A percentile compares a stretch with the other conserved stretches of the same genome.
Conservation (phyloP, 2,329 filamentous ascomycete genomes). For the Calonectria hawksworthii region DNA sequence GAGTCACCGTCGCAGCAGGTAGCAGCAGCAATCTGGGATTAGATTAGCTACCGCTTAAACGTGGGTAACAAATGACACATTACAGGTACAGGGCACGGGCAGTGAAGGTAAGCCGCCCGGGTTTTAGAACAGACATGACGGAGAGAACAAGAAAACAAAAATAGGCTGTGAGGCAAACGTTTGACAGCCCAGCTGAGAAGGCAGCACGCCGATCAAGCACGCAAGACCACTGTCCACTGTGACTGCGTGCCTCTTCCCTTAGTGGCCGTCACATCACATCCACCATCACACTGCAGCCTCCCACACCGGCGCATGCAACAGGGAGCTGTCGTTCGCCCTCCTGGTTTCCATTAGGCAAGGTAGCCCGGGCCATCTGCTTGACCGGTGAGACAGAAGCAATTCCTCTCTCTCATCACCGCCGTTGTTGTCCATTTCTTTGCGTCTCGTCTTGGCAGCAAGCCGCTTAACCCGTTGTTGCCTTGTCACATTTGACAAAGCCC, state of each 20-base stretch:
- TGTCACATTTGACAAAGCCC: neutral
- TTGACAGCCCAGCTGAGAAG: neutral
- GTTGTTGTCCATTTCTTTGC: neutral
- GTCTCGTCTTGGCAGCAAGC: neutral
- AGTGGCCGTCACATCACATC: neutral
- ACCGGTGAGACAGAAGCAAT: slow-evolving; percentile 2
- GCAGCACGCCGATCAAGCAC: slow-evolving; percentile 7
- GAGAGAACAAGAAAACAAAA: neutral
- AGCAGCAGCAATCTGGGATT: neutral
- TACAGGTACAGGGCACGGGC: no score
- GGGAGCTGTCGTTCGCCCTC: neutral
- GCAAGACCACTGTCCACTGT: neutral
- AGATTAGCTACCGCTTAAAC: neutral
- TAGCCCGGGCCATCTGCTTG: neutral
- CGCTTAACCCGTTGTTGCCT: neutral
- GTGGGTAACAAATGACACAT: neutral
- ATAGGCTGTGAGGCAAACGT: neutral
- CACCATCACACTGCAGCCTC: neutral
- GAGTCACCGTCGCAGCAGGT: neutral
- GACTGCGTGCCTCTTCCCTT: neutral
- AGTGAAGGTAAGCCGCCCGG: no score
- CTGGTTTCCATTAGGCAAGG: neutral
- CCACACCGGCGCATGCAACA: neutral
- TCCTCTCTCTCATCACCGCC: neutral
- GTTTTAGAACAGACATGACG: no score